Evolutionary conservation across 139 green algal genomes (phyloP).

Genomic region (Nannochloris sp.): DNA sequence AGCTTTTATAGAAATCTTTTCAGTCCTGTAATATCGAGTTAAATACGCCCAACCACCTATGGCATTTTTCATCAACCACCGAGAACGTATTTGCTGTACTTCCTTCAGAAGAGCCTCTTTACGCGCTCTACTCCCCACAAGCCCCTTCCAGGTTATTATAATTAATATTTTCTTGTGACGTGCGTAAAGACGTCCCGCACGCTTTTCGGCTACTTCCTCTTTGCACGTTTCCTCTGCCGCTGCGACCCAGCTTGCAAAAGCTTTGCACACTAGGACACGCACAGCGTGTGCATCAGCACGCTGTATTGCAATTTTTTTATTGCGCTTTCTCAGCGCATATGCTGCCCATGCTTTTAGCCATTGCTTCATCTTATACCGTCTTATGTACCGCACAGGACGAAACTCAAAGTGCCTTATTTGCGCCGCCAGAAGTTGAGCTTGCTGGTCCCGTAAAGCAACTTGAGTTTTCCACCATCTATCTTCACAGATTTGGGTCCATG

Average conservation of each 20-base stretch:
- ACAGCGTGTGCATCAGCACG: not conserved
- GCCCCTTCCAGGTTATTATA: constrained; percentile 2
- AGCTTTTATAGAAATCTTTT: no score
- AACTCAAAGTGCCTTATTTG: constrained; percentile 19
- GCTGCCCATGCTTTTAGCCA: constrained; percentile 1
- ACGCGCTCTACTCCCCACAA: not conserved
- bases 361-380: not conserved
- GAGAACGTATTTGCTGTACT: not conserved
- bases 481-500: constrained; percentile 41
- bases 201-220: not conserved
- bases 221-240: not conserved
- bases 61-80: not conserved
- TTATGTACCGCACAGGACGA: constrained; percentile 11
- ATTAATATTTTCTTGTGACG: not conserved
- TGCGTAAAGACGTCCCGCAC: not conserved
- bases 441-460: constrained; percentile 37
- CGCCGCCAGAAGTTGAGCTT: constrained; percentile 34
- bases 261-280: not conserved
- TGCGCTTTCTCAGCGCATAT: not conserved
- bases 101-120: not conserved
- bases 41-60: constrained; percentile 11
- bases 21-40: not conserved
- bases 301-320: not conserved
- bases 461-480: constrained; percentile 70
- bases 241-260: constrained; percentile 11